Evolutionary conservation across 495 filamentous ascomycete species (phyloP).

Genomic region (Thermothielavioides terrestris): DNA sequence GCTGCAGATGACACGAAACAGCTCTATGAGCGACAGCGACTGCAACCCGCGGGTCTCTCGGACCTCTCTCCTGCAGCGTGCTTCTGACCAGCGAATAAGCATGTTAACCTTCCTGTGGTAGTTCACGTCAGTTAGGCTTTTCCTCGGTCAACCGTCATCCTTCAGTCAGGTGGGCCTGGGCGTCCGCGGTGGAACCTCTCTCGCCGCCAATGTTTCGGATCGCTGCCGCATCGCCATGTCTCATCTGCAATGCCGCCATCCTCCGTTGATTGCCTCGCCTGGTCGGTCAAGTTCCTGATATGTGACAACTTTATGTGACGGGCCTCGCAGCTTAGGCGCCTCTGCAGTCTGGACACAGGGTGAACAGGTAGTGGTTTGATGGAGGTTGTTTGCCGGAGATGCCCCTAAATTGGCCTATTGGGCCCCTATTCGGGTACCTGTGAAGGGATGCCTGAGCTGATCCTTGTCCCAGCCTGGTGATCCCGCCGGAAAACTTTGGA

Average conservation of each 20-base stretch:
- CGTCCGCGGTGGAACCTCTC: neutral
- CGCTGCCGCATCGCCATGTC: neutral
- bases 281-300: neutral
- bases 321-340: too few relatives aligned
- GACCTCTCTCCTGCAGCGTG: constrained; percentile 8
- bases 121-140: too few relatives aligned
- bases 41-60: constrained; percentile 6
- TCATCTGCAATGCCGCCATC: neutral
- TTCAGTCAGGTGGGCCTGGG: constrained; percentile 1
- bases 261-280: neutral
- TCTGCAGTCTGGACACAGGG: too few relatives aligned
- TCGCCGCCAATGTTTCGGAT: constrained; percentile 6
- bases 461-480: neutral
- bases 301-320: neutral
- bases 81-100: neutral
- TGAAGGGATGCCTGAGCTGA: neutral
- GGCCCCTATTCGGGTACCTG: too few relatives aligned
- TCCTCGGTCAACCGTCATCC: neutral
- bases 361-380: neutral
- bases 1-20: too few relatives aligned
- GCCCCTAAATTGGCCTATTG: neutral
- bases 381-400: neutral
- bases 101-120: too few relatives aligned
- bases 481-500: too few relatives aligned
- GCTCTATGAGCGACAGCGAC: too few relatives aligned